Conservation (phyloP, 2,329 filamentous ascomycete genomes). For the Botrytis galanthina region DNA sequence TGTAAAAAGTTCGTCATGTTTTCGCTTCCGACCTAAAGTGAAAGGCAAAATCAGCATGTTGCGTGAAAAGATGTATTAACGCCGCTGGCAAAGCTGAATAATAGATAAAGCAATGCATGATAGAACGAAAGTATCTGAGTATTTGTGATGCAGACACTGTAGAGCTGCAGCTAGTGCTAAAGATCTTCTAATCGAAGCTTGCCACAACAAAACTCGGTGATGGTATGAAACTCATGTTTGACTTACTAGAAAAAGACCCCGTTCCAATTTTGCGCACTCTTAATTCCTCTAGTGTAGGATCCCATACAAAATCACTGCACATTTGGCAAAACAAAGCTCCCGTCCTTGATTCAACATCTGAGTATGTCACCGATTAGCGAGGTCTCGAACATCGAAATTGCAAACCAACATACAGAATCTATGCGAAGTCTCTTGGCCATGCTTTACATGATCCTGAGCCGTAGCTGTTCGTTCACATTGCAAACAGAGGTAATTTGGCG, state of each 20-base stretch:
- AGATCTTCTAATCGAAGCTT: background rate
- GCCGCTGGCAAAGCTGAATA: background rate
- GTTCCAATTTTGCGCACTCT: slow-evolving; percentile 68
- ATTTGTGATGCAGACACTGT: background rate
- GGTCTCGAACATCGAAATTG: background rate
- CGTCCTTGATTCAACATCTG: slow-evolving; percentile 74
- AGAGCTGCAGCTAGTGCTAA: background rate
- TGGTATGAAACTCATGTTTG: too few species aligned
- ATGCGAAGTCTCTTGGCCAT: slow-evolving; percentile 68
- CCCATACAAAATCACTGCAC: slow-evolving; percentile 80
- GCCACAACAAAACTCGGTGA: background rate
- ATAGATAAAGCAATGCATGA: background rate
- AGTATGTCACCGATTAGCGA: slow-evolving; percentile 19
- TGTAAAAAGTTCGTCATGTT: slow-evolving; percentile 67
- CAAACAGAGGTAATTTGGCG: slow-evolving; percentile 68
- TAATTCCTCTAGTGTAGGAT: slow-evolving; percentile 74
- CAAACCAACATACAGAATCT: slow-evolving; percentile 61
- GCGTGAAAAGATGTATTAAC: background rate
- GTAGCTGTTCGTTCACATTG: slow-evolving; percentile 70
- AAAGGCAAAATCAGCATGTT: slow-evolving; percentile 9
- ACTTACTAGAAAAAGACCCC: slow-evolving; percentile 61
- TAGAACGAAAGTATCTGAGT: background rate
- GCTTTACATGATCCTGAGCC: slow-evolving; percentile 62
- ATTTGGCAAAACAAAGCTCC: slow-evolving; percentile 77
- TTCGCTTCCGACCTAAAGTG: slow-evolving; percentile 64